Percentiles rank a stretch among this genome's conserved stretches.
Conservation (phyloP, 805 yeast genomes). For the Ogataea sp. region DNA sequence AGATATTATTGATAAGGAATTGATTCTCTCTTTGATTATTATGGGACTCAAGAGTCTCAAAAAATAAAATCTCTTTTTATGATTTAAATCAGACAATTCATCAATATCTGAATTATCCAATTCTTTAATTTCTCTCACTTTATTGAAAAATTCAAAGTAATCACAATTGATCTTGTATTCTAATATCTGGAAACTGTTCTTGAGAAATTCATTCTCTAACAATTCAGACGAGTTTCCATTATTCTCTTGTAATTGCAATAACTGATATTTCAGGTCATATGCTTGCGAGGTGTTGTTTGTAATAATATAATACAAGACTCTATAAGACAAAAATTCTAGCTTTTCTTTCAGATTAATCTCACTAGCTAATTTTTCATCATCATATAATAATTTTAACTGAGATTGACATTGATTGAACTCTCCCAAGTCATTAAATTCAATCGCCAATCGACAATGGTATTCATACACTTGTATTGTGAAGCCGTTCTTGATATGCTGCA, state of each 20-base stretch:
- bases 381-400: slow-evolving; percentile 60
- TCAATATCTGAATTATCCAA: not conserved
- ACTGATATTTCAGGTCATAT: slow-evolving; percentile 28
- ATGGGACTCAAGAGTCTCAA: slow-evolving; percentile 40
- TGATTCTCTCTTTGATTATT: slow-evolving; percentile 48
- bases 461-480: slow-evolving; percentile 79
- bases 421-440: slow-evolving; percentile 77
- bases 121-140: slow-evolving; percentile 24
- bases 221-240: slow-evolving; percentile 2
- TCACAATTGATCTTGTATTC: slow-evolving; percentile 31
- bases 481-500: slow-evolving; percentile 74
- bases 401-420: slow-evolving; percentile 95
- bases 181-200: slow-evolving; percentile 28
- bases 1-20: slow-evolving; percentile 47
- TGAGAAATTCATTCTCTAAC: slow-evolving; percentile 15
- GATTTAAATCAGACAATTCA: slow-evolving; percentile 1
- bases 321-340: slow-evolving; percentile 64
- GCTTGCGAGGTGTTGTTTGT: slow-evolving; percentile 60
- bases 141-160: slow-evolving; percentile 44
- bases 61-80: slow-evolving; percentile 27
- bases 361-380: slow-evolving; percentile 22
- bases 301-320: slow-evolving; percentile 65
- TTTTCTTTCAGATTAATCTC: slow-evolving; percentile 25
- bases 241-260: slow-evolving; percentile 10
- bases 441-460: slow-evolving; percentile 79